Base-by-base conservation (phyloP, 768 basidiomycete species). In the Panaeolus papilionaceus region DNA sequence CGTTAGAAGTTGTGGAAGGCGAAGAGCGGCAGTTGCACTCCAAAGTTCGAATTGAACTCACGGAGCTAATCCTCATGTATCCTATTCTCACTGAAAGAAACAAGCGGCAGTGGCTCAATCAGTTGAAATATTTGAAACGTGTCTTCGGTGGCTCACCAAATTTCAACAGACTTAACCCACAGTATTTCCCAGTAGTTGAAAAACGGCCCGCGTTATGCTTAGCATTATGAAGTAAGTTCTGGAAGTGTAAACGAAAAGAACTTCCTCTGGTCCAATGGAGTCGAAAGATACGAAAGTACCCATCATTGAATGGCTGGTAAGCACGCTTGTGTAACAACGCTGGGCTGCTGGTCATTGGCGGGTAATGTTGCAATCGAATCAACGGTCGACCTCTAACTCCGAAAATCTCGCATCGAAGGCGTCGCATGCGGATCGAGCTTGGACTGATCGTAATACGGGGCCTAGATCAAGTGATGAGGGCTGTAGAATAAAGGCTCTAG, bases 21-120 rank as follows among this genome's bases (percentile, higher is more conserved):
- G 73, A 71, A 71, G 67, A 67, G 64, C 69, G 71, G 70, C 42
- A 64, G 64, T 68, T 61, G 71, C 63, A 67, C 58, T n/a, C 67
- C 44, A 51, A 54, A 69, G 68, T 70, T 70, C 61, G 64, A 65
- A 72, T 70, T 66, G 63, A 58, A 58, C 33, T 58, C 54, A 58
- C 54, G 54, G 54, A 58, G 69, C 47, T 16, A 61, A 38, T 70
- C 64, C 67, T 67, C 66, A 67, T 70, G 71, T 64, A 68, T 49
- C 67, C 66, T 63, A 49, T 58, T 58, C 54, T 11, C 8, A 7
- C 28, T 58, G 54, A 58, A 58, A 58, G 54, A 58, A 58, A 58
- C 54, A 58, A 28, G 33, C 54, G 28, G 54, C 28, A 58, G 26
- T 58, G 54, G 54, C 54, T 58, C 7, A 58, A 58, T 58, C 54